phyloP scores from a whole-genome alignment of 345 rosid species.

The Viola odorata region DNA sequence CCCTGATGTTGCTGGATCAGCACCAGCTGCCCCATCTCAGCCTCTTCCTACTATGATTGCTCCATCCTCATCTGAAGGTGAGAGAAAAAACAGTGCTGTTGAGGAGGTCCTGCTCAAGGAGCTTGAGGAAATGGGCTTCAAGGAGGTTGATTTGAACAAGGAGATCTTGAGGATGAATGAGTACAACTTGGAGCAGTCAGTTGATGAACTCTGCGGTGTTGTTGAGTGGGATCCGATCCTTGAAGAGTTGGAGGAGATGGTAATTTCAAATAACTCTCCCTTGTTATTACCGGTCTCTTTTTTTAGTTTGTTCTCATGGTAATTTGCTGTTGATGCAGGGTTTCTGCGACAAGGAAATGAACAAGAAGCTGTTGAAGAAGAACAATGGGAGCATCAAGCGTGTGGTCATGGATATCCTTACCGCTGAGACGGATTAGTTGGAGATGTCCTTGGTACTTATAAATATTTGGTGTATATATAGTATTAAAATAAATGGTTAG shows the following conservation, averaged over 20 bases:
- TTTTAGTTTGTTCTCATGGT: background rate
- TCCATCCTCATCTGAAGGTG: slow-evolving; percentile 11
- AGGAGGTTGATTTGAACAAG: slow-evolving; percentile 79
- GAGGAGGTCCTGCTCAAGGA: slow-evolving; percentile 66
- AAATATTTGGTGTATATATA: too few relatives aligned
- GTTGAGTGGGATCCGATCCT: slow-evolving; percentile 86
- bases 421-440: slow-evolving; percentile 53
- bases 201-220: slow-evolving; percentile 73
- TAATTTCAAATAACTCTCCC: slow-evolving; percentile 17
- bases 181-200: slow-evolving; percentile 67
- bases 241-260: slow-evolving; percentile 88
- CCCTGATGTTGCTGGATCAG: slow-evolving; percentile 15
- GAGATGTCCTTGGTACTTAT: background rate
- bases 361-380: slow-evolving; percentile 87
- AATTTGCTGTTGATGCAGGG: slow-evolving; percentile 46
- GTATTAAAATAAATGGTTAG: too few relatives aligned
- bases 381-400: slow-evolving; percentile 89
- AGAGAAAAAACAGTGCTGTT: slow-evolving; percentile 17
- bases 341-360: slow-evolving; percentile 59
- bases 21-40: slow-evolving; percentile 16
- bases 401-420: slow-evolving; percentile 85
- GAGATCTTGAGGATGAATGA: slow-evolving; percentile 67
- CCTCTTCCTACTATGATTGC: slow-evolving; percentile 1
- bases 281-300: background rate
- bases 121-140: slow-evolving; percentile 92